A percentile compares a stretch with the other conserved stretches of the same genome.
Evolutionary conservation across 306 rosid genomes (phyloP).

Genomic region (Mimosa bimucronata): DNA sequence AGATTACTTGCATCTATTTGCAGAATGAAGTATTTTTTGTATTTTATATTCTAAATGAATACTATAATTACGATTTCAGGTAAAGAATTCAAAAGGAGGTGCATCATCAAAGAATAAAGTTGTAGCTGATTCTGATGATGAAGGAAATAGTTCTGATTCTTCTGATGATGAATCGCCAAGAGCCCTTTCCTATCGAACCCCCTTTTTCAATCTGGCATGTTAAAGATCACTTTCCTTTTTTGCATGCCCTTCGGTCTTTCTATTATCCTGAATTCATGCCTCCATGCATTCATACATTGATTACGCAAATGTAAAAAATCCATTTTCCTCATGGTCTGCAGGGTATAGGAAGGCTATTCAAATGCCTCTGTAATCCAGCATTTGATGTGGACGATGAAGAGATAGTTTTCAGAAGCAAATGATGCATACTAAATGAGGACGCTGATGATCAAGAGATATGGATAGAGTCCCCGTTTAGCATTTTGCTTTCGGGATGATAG

Average conservation of each 20-base stretch:
- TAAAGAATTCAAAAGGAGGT: slow-evolving; percentile 54
- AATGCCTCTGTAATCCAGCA: slow-evolving; percentile 98
- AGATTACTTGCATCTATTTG: background rate
- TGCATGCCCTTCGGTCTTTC: background rate
- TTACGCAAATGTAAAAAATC: slow-evolving; percentile 1
- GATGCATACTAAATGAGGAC: background rate
- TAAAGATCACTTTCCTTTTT: background rate
- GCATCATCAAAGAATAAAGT: slow-evolving; percentile 70
- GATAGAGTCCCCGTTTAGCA: slow-evolving; percentile 17
- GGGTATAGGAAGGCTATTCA: slow-evolving; percentile 93
- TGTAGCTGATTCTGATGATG: slow-evolving; percentile 59
- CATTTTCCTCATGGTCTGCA: slow-evolving; percentile 38
- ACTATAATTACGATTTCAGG: slow-evolving; percentile 46
- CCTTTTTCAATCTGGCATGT: slow-evolving; percentile 83
- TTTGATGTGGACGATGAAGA: slow-evolving; percentile 96
- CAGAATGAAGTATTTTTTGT: slow-evolving; percentile 13
- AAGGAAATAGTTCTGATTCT: slow-evolving; percentile 75
- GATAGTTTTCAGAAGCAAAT: slow-evolving; percentile 74
- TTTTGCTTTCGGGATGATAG: slow-evolving; percentile 28
- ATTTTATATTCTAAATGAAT: slow-evolving; percentile 6
- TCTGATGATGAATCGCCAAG: slow-evolving; percentile 74
- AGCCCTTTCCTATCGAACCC: slow-evolving; percentile 72
- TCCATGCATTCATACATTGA: slow-evolving; percentile 14
- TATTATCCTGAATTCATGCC: background rate
- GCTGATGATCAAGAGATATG: slow-evolving; percentile 17